These are phyloP conservation scores for Fraxinus ornus DNA, from an alignment of 305 asterid genomes.

Conservation along the genomic window DNA sequence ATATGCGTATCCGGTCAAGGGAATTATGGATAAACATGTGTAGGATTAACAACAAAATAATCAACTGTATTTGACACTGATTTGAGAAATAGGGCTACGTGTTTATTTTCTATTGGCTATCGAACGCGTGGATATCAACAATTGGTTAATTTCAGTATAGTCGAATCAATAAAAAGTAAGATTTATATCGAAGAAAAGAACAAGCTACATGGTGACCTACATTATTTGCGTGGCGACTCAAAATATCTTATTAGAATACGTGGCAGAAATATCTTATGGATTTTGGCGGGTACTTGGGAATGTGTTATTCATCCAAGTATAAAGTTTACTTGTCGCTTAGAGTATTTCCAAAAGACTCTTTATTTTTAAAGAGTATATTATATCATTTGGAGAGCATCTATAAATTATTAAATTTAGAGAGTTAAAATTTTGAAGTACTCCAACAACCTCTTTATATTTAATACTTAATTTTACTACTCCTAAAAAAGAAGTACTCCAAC, in stretches of 20 bases:
- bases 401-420: too few relatives aligned
- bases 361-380: too few relatives aligned
- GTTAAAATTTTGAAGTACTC: too few relatives aligned
- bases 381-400: too few relatives aligned
- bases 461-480: too few relatives aligned
- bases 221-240: constrained; percentile 25
- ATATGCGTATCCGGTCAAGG: not conserved
- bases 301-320: too few relatives aligned
- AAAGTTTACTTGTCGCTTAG: too few relatives aligned
- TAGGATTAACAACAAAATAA: not conserved
- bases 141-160: not conserved
- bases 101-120: not conserved
- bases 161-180: constrained; percentile 7
- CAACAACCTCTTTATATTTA: too few relatives aligned
- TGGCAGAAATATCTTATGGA: constrained; percentile 4
- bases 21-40: not conserved
- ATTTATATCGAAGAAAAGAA: not conserved
- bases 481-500: too few relatives aligned
- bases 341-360: too few relatives aligned
- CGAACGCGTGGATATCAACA: not conserved
- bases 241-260: constrained; percentile 24
- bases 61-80: not conserved
- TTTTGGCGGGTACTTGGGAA: constrained; percentile 17
- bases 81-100: not conserved
- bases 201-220: constrained; percentile 24